Conservation (phyloP, 1,139 yeast genomes). For the Debaryomycetaceae sp. region DNA sequence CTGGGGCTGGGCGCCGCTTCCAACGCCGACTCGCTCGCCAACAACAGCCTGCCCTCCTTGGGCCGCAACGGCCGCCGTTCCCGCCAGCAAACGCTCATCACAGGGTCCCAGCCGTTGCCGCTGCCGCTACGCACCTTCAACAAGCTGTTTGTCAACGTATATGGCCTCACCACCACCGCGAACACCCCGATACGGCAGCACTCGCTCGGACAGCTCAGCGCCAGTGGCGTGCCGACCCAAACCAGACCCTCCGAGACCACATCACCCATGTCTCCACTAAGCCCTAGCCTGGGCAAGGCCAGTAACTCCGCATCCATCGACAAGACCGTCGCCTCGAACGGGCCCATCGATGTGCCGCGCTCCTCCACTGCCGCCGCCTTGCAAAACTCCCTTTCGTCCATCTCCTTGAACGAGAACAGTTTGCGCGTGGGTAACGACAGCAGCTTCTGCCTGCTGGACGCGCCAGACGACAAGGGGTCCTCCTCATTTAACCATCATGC, state of each 20-base stretch:
- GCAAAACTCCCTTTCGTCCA: constrained; percentile 31
- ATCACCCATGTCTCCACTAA: neutral
- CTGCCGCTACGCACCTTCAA: constrained; percentile 43
- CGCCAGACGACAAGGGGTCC: constrained; percentile 1
- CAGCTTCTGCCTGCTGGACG: constrained; percentile 11
- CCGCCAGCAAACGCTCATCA: constrained; percentile 65
- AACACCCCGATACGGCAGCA: constrained; percentile 29
- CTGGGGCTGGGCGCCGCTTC: neutral
- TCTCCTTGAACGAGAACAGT: constrained; percentile 26
- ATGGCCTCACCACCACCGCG: constrained; percentile 31
- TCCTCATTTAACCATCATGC: neutral
- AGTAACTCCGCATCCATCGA: neutral
- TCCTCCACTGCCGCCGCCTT: constrained; percentile 8
- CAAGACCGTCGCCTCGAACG: neutral
- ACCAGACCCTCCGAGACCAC: neutral
- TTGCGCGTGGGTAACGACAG: constrained; percentile 12
- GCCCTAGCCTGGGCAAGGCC: constrained; percentile 2
- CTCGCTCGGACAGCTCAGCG: constrained; percentile 5
- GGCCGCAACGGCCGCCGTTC: constrained; percentile 45
- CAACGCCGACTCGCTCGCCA: constrained; percentile 1
- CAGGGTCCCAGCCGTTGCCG: constrained; percentile 82
- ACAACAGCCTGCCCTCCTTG: constrained; percentile 21
- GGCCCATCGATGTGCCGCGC: neutral
- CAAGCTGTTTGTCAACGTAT: constrained; percentile 21
- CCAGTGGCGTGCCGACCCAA: constrained; percentile 1